Evolutionary conservation across 2,329 filamentous ascomycete species (phyloP), one percentile per base, ranked within the genome.

Genomic region (Cladorrhinum sp.): DNA sequence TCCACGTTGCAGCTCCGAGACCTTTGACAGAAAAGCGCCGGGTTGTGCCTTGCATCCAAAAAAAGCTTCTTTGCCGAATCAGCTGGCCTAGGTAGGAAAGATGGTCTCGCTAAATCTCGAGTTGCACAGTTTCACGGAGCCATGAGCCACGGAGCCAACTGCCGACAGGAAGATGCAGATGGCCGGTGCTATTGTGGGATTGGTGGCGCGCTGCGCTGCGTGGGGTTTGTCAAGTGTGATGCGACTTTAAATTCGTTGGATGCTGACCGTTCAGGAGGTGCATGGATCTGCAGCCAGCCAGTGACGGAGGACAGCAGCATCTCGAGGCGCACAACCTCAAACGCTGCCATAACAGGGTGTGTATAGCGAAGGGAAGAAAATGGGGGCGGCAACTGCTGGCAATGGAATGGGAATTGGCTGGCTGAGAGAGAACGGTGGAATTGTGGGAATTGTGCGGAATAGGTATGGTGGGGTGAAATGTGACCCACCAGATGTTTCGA

Each of bases 401-500:
- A 30, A 55, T 36, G 21, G 30, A 28, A 36, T 24, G 53, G 33
- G 53, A 55, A 55, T 36, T 36, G 39, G 33, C 53, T 39, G 53
- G 30, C 33, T 39, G 33, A n/a, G 53, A 26, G 26, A 28, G 26
- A 28, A 28, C 26, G 26, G 26, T 4, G 33, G 21, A 12, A 46
- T 18, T 46, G 30, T 55, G n/a, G 53, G 53, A 24, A 42, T 55
- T 24, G 30, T n/a, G n/a, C n/a, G 36, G 7, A 16, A n/a, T 16
- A n/a, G n/a, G n/a, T n/a, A n/a, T 23, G 36, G 52, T 55, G 52
- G 52, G 33, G 52, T 55, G n/a, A 16, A 24, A 42, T 2, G 42
- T n/a, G 42, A 46, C n/a, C 42, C 42, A 46, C 42, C 16, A 46
- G n/a, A 50, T 42, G 62, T 64, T 64, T 64, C 54, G 62, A 64